Conservation (phyloP, 2,329 filamentous ascomycete genomes). For the Fusarium sp. region DNA sequence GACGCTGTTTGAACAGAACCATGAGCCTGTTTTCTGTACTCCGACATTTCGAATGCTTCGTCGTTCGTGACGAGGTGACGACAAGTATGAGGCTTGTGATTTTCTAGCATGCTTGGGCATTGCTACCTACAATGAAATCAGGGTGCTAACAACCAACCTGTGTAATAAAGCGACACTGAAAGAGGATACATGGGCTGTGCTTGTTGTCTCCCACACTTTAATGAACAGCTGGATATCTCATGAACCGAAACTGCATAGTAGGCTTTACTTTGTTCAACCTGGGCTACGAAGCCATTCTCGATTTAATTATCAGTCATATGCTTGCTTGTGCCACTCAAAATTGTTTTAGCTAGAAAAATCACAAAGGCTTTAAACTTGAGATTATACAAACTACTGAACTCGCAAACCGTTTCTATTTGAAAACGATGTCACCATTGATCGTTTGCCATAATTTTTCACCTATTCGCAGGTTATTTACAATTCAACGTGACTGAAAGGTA, state of each 20-base stretch:
- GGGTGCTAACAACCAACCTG: background rate
- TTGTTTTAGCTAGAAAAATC: background rate
- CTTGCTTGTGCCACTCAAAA: no score
- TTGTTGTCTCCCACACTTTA: background rate
- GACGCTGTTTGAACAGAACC: background rate
- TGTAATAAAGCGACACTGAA: background rate
- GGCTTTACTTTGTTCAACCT: background rate
- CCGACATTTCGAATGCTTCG: background rate
- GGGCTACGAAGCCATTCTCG: background rate
- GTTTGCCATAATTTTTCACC: background rate
- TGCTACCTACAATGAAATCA: background rate
- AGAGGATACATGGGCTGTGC: background rate
- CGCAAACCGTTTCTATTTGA: background rate
- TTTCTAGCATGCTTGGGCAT: background rate
- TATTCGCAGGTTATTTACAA: background rate
- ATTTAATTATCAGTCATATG: background rate
- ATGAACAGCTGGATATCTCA: background rate
- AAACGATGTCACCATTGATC: background rate
- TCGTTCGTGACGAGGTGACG: background rate
- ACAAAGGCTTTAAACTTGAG: background rate
- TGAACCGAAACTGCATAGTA: background rate
- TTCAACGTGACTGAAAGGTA: background rate
- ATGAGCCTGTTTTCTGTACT: background rate
- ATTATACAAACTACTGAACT: background rate
- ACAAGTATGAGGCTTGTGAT: background rate